Base-by-base conservation (phyloP, 2,329 filamentous ascomycete genomes). In the Clonostachys rosea region DNA sequence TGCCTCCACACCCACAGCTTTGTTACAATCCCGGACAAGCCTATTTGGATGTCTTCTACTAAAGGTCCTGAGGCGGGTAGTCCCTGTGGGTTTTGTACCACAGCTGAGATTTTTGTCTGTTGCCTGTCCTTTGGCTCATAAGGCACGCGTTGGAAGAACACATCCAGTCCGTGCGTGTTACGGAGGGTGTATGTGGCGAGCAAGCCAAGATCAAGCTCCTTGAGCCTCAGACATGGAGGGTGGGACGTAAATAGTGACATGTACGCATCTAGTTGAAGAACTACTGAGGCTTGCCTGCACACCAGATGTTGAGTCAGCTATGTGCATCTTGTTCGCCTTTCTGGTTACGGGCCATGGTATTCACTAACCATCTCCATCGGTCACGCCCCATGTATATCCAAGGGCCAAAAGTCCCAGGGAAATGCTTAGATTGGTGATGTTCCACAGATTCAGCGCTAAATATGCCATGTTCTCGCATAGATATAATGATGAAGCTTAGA, bases 181-280 rank as follows among this genome's bases (percentile, higher is more conserved):
- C 62, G 71, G 5, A 64, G 49, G 1, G 61, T 56, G 34, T 60
- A 66, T 0, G 69, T 66, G 0, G 54, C 57, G 4, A 63, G 58
- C 11, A 71, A 46, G 0, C 59, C 53, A 5, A 67, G 53, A 13
- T 69, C 61, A 1, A 73, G 50, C 46, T 73, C 70, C 48, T 70
- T 64, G 2, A 60, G 48, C 6, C 59, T 56, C 1, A 72, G 48
- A 0, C 59, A 45, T 0, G 62, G 56, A 2, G 67, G 57, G 41
- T 70, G 59, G 47, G 54, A 55, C 47, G 45, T 61, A 33, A 59
- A 54, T 7, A 62, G 53, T 30, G 64, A 65, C 9, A 72, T 42
- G 33, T 67, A 70, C 0, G 57, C 44, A 47, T 73, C 70, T 24
- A 73, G 54, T 45, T 70, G 70, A 47, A 67, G 66, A 2, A 69